Conservation (phyloP, 2,329 filamentous ascomycete genomes). For the Clarireedia sp. region DNA sequence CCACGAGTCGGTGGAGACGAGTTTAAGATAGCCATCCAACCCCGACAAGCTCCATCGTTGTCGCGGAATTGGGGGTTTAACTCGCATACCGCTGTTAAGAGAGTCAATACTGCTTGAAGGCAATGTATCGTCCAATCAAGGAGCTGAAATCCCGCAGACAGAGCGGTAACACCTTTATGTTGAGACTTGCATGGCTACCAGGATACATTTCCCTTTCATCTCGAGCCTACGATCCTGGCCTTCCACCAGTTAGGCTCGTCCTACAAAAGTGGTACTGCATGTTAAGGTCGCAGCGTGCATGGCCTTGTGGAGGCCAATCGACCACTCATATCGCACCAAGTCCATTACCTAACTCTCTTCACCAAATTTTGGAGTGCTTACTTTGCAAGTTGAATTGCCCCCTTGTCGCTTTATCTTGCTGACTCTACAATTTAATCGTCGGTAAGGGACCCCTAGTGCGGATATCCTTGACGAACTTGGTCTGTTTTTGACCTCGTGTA, state of each 20-base stretch:
- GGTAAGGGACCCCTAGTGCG: conserved; percentile 6
- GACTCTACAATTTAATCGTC: conserved; percentile 11
- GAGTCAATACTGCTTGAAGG: conserved; percentile 11
- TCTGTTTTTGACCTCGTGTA: conserved; percentile 2
- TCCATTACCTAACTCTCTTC: conserved; percentile 20
- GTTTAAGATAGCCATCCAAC: conserved; percentile 8
- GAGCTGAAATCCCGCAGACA: not conserved
- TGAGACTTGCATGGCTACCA: conserved; percentile 1
- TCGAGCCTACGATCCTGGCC: not conserved
- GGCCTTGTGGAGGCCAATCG: not conserved
- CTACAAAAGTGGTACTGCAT: not conserved
- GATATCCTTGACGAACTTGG: not conserved
- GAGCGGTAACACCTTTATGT: conserved; percentile 4
- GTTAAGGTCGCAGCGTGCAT: not conserved
- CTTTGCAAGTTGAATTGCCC: conserved; percentile 1
- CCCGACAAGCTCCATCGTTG: conserved; percentile 4
- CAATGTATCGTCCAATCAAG: conserved; percentile 19
- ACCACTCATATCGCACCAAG: conserved; percentile 7
- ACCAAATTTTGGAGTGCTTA: conserved; percentile 9
- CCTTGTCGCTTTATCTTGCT: conserved; percentile 7
- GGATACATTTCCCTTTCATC: conserved; percentile 2
- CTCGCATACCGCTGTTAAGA: conserved; percentile 17
- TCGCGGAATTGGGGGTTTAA: conserved; percentile 10
- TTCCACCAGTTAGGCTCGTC: conserved; percentile 2
- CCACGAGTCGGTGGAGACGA: not conserved